These are phyloP conservation scores for Leucoagaricus sp. DNA, from an alignment of 1,284 basidiomycete genomes.

Conservation along the genomic window DNA sequence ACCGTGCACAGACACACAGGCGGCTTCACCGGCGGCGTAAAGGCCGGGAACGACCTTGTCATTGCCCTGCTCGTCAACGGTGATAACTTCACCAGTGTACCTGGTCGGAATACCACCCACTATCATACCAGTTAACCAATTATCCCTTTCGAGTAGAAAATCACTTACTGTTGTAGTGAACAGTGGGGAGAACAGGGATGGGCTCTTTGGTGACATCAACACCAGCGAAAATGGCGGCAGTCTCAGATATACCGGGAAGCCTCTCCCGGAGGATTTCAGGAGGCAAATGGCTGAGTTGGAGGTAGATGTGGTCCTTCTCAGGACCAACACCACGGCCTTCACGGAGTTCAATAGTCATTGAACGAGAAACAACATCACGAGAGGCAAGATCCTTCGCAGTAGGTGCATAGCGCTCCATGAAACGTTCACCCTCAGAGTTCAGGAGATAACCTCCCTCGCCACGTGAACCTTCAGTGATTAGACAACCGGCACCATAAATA, in stretches of 20 bases:
- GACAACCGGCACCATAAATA: conserved; percentile 98
- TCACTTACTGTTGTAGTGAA: conserved; percentile 90
- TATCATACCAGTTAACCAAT: conserved; percentile 33
- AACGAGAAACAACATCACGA: conserved; percentile 98
- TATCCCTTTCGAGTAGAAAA: neutral
- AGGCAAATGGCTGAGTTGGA: conserved; percentile 97
- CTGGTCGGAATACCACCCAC: conserved; percentile 99
- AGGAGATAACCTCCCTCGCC: conserved; percentile 99
- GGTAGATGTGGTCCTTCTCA: conserved; percentile 97
- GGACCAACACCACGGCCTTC: conserved; percentile 99
- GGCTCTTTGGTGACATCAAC: conserved; percentile 99
- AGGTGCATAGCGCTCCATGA: conserved; percentile 99
- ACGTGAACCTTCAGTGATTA: conserved; percentile 99
- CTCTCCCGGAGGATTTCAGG: conserved; percentile 96
- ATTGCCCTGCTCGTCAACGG: conserved; percentile 82
- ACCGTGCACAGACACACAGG: conserved; percentile 98
- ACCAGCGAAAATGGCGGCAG: conserved; percentile 98
- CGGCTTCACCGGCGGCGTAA: conserved; percentile 98
- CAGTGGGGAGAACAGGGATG: conserved; percentile 94
- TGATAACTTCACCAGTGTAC: conserved; percentile 98
- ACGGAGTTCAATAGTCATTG: conserved; percentile 99
- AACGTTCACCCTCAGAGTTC: conserved; percentile 99
- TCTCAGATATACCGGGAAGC: conserved; percentile 99
- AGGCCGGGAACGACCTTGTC: conserved; percentile 96
- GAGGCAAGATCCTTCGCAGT: conserved; percentile 99